These are phyloP conservation scores for Sicyos baderoa DNA, from an alignment of 306 rosid species.

Conservation along the genomic window DNA sequence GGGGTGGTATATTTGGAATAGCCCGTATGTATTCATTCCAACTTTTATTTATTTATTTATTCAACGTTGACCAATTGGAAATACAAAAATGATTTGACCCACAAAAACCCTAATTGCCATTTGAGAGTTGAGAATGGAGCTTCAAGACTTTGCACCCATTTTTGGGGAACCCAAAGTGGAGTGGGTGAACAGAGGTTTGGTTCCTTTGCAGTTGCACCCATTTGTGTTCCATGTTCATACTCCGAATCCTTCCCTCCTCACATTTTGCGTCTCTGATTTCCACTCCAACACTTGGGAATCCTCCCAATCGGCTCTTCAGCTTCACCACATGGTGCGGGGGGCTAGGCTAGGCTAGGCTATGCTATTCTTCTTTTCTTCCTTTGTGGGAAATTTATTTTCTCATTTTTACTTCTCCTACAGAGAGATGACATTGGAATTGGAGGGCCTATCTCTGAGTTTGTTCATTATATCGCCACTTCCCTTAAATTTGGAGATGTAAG, in stretches of 20 bases:
- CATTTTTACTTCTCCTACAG: constrained; percentile 29
- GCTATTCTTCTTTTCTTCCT: not conserved
- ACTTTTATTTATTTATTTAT: too few species aligned
- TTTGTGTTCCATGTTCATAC: constrained; percentile 53
- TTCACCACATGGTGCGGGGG: constrained; percentile 65
- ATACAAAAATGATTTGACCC: not conserved
- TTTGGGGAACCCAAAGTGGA: constrained; percentile 57
- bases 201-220: constrained; percentile 22
- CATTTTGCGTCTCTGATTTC: constrained; percentile 58
- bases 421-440: constrained; percentile 80
- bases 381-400: not conserved
- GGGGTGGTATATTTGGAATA: too few species aligned
- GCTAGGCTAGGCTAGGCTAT: too few species aligned
- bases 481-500: constrained; percentile 59
- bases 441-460: constrained; percentile 72
- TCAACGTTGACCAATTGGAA: too few species aligned
- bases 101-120: not conserved
- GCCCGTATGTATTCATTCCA: too few species aligned
- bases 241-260: constrained; percentile 43
- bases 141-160: constrained; percentile 50
- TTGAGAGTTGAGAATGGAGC: constrained; percentile 33
- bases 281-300: constrained; percentile 61
- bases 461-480: constrained; percentile 52
- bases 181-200: constrained; percentile 23
- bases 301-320: constrained; percentile 44